These are phyloP conservation scores for Panellus pusillus DNA, from an alignment of 768 basidiomycete genomes.

Conservation along the genomic window DNA sequence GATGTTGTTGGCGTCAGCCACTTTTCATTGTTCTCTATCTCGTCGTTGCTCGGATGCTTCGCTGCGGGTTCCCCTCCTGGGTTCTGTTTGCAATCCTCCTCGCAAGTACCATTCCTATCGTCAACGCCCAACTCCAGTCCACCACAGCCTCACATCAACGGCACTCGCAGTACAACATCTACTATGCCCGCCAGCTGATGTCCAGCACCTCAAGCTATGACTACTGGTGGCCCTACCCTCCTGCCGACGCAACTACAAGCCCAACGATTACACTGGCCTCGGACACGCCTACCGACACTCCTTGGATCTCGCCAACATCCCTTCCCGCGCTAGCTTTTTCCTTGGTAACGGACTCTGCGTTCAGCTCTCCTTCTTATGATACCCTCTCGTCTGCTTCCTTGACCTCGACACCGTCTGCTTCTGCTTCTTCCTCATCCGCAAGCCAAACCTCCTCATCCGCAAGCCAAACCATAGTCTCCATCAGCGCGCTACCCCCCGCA, in stretches of 20 bases:
- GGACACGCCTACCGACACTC: conserved; percentile 3
- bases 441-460: neutral
- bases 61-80: neutral
- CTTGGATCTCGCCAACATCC: neutral
- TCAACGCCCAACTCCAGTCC: neutral
- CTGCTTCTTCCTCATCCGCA: conserved; percentile 8
- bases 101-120: conserved; percentile 1
- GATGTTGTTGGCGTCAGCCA: no score
- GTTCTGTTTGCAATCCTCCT: conserved; percentile 8
- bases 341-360: conserved; percentile 4
- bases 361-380: neutral
- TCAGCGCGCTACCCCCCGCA: conserved; percentile 32
- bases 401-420: conserved; percentile 6
- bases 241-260: conserved; percentile 25
- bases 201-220: conserved; percentile 28
- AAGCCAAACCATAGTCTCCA: conserved; percentile 30
- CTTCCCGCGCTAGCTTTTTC: conserved; percentile 7
- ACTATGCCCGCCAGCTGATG: conserved; percentile 20
- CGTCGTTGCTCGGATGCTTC: neutral
- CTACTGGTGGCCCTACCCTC: conserved; percentile 41
- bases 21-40: no score
- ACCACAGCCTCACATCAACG: conserved; percentile 1
- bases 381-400: conserved; percentile 6
- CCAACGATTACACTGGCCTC: conserved; percentile 7
- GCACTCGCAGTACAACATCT: conserved; percentile 7